Conservation (phyloP, 2,329 filamentous ascomycete genomes). For the Xylariaceae sp. region DNA sequence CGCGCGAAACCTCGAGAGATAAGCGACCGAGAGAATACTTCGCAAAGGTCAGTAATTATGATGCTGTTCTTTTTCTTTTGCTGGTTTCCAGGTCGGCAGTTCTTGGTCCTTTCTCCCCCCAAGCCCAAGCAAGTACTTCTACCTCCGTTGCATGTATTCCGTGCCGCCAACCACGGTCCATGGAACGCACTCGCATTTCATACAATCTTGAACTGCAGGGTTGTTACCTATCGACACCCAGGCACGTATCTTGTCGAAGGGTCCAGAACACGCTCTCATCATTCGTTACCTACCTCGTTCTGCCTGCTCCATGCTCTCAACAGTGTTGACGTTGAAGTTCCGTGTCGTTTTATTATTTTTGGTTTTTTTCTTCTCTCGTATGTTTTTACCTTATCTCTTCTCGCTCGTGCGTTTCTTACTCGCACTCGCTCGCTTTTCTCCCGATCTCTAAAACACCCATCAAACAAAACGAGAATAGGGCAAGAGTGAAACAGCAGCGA, state of each 20-base stretch:
- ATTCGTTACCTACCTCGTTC: constrained; percentile 6
- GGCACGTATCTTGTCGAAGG: constrained; percentile 10
- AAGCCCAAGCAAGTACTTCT: constrained; percentile 4
- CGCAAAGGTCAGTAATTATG: constrained; percentile 15
- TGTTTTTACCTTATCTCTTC: too few species aligned
- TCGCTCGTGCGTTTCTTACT: too few species aligned
- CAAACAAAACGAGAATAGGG: not conserved
- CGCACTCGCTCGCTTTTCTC: not conserved
- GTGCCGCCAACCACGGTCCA: constrained; percentile 7
- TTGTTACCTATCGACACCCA: constrained; percentile 10
- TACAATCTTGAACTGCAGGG: constrained; percentile 15
- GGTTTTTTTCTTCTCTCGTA: not conserved
- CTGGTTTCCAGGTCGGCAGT: not conserved
- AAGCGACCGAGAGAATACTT: constrained; percentile 3
- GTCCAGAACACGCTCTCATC: constrained; percentile 4
- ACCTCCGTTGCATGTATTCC: constrained; percentile 3
- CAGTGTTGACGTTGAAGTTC: constrained; percentile 6
- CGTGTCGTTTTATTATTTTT: constrained; percentile 1
- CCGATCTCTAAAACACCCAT: not conserved
- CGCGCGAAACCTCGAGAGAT: constrained; percentile 3
- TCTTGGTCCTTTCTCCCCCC: constrained; percentile 4
- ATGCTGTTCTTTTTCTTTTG: constrained; percentile 10
- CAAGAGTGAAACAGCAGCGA: not conserved
- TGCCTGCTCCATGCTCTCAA: not conserved
- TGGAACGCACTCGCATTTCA: constrained; percentile 11